Evolutionary conservation across 73 alveolate species (phyloP), one percentile per base, ranked within the genome.

Genomic region (Paramecium pentaurelia): DNA sequence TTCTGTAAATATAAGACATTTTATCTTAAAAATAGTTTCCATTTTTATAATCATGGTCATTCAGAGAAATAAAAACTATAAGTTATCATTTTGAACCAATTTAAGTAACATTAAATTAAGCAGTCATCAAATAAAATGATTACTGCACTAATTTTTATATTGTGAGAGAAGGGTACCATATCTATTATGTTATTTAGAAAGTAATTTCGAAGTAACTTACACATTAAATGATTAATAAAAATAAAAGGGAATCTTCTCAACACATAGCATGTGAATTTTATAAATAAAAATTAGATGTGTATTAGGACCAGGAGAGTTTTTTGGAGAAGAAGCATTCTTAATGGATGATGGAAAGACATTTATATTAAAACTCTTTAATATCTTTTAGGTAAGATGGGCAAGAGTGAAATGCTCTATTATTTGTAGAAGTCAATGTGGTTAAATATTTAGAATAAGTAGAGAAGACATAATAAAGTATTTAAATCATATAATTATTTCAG

Each of bases 71-170:
- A 16, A 75, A 75, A 38, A 75, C 88, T 4, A 80, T 80, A 2
- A 80, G 91, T 27, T 80, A 80, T 80, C 91, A 80, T 16, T 80
- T 80, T 49, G 91, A 80, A 80, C 91, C 91, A 3, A 77, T 80
- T 49, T 28, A 28, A 27, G 71, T 42, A 11, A 42, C 47, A 6
- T 51, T 80, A 20, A 40, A 80, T 80, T 44, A 80, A 49, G 42
- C 71, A 44, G 45, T 80, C 6, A 18, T 80, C 2, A 80, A 42
- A 47, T 80, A 80, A 54, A 47, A 47, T 40, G 71, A 80, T 27
- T 45, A 27, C 3, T 42, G 71, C 22, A 80, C 45, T 10, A 77
- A 80, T 36, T 80, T 80, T 47, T 80, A 80, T 80, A 77, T 80
- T 49, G 75, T 80, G 8, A 49, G 51, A 7, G 75, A 80, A 6